Evolutionary conservation across 2,329 filamentous ascomycete species (phyloP).

Genomic region (Diaporthe aspalathi): DNA sequence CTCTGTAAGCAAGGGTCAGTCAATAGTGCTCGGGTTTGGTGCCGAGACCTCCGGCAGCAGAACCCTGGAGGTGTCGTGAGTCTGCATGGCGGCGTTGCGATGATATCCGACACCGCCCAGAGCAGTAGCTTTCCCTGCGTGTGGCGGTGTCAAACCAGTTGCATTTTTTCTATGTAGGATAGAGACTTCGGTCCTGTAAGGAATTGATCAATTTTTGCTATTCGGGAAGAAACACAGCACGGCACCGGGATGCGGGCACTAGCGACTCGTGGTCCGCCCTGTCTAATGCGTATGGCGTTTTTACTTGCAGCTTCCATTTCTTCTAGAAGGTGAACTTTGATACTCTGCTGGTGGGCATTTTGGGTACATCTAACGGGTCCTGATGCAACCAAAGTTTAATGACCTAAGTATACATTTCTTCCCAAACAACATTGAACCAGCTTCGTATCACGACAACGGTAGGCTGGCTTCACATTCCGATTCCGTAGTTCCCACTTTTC

Average conservation of each 20-base stretch:
- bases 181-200: conserved; percentile 33
- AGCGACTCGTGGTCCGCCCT: not conserved
- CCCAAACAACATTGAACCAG: not conserved
- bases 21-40: not conserved
- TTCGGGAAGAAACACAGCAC: not conserved
- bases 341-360: too few species aligned
- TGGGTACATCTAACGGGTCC: not conserved
- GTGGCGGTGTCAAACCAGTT: conserved; percentile 37
- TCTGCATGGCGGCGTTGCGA: conserved; percentile 36
- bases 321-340: too few species aligned
- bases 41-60: not conserved
- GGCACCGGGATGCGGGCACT: not conserved
- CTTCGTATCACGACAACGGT: too few species aligned
- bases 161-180: conserved; percentile 37
- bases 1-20: conserved; percentile 56
- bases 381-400: conserved; percentile 15
- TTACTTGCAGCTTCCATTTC: not conserved
- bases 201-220: conserved; percentile 36
- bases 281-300: conserved; percentile 12
- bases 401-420: not conserved
- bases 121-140: conserved; percentile 3
- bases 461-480: too few species aligned
- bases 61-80: not conserved
- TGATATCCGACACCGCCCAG: conserved; percentile 38
- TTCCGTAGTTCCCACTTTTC: too few species aligned